Evolutionary conservation across 2,329 filamentous ascomycete genomes (phyloP).

Genomic region (Cadophora sp.): DNA sequence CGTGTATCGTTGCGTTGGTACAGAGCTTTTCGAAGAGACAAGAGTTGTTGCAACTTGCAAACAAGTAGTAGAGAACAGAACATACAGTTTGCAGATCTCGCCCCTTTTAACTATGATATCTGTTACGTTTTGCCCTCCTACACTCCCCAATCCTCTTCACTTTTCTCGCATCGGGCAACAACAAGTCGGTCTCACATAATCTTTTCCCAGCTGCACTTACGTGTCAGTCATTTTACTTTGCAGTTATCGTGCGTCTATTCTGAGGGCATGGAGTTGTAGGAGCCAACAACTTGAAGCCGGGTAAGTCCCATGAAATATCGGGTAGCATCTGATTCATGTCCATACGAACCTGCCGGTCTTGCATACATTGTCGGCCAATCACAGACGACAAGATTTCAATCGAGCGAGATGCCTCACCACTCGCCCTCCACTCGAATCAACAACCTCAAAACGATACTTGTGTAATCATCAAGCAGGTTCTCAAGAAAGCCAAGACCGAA

Average conservation of each 20-base stretch:
- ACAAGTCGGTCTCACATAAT: background rate
- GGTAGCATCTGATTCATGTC: background rate
- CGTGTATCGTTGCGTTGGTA: background rate
- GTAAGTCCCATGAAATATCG: background rate
- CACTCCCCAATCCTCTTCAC: background rate
- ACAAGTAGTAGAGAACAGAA: background rate
- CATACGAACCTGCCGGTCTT: background rate
- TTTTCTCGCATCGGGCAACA: background rate
- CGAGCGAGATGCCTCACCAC: background rate
- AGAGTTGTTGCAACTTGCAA: background rate
- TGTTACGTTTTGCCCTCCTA: background rate
- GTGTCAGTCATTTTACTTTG: background rate
- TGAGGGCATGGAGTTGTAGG: background rate
- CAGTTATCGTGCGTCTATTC: background rate
- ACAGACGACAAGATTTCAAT: background rate
- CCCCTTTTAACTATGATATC: background rate
- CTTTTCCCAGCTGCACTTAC: background rate
- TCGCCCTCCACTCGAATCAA: background rate
- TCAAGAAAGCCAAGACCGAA: background rate
- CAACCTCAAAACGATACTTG: background rate
- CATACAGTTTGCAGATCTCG: slow-evolving; percentile 3
- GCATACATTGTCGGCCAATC: background rate
- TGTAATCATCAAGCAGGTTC: background rate
- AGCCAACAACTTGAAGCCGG: background rate
- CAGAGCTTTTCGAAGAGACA: background rate